Evolutionary conservation across 495 filamentous ascomycete species (phyloP).

Genomic region (Pyrenula aspistea): DNA sequence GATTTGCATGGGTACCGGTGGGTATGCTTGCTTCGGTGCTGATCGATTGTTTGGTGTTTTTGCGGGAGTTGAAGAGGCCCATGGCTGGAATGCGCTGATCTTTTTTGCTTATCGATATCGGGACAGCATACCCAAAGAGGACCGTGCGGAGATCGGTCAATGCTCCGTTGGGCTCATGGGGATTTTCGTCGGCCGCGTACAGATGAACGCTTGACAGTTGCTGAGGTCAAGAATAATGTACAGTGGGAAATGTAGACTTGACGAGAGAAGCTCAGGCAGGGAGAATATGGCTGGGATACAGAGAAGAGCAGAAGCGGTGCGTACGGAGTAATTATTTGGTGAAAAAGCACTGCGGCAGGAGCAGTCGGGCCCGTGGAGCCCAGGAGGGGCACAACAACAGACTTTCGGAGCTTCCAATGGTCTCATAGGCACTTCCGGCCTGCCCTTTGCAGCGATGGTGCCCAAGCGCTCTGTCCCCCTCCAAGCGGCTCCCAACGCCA

Average conservation of each 20-base stretch:
- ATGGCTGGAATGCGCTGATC: conserved; percentile 19
- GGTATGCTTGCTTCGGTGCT: conserved; percentile 32
- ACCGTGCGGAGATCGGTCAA: not conserved
- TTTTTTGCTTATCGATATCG: not conserved
- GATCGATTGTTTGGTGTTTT: conserved; percentile 39
- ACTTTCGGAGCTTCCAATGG: not conserved
- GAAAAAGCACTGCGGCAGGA: not conserved
- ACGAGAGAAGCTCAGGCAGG: too few relatives aligned
- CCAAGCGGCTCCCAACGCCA: too few relatives aligned
- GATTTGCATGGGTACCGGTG: conserved; percentile 35
- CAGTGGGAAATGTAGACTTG: too few relatives aligned
- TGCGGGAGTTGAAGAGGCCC: conserved; percentile 51
- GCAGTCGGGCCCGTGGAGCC: not conserved
- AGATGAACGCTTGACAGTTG: too few relatives aligned
- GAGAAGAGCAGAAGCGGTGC: too few relatives aligned
- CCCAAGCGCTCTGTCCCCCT: not conserved
- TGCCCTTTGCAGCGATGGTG: not conserved
- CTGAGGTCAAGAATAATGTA: too few relatives aligned
- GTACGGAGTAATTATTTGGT: too few relatives aligned
- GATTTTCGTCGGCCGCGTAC: too few relatives aligned
- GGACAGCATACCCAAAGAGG: not conserved
- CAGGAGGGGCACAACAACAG: not conserved
- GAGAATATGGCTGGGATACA: too few relatives aligned
- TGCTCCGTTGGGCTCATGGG: too few relatives aligned
- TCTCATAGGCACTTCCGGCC: not conserved